phyloP scores from a whole-genome alignment of 2,329 filamentous ascomycete species.

The Metarhizium album region DNA sequence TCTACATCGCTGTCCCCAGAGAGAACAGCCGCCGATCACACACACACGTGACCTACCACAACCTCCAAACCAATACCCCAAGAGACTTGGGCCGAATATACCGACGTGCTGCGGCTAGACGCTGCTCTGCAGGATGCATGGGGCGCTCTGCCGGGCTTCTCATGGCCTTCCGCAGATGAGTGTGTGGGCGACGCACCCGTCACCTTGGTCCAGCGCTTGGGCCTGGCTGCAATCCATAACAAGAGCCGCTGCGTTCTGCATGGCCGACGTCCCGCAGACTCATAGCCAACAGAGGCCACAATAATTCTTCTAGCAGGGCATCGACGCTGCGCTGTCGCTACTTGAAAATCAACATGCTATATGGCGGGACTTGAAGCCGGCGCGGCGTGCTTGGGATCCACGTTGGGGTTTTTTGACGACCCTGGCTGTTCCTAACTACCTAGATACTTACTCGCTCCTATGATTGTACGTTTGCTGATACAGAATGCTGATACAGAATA shows the following conservation, averaged over 20 bases:
- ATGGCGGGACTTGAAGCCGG: conserved; percentile 38
- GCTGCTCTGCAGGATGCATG: conserved; percentile 33
- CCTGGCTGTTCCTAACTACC: conserved; percentile 52
- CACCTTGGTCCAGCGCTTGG: conserved; percentile 42
- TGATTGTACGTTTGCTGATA: conserved; percentile 45
- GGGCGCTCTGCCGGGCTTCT: conserved; percentile 33
- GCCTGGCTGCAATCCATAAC: conserved; percentile 39
- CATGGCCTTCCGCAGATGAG: conserved; percentile 36
- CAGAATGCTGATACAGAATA: no score
- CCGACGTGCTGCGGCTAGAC: conserved; percentile 39
- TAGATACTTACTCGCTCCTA: conserved; percentile 51
- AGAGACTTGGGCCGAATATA: conserved; percentile 38
- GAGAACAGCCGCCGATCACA: conserved; percentile 47
- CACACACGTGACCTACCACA: conserved; percentile 46
- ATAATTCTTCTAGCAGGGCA: conserved; percentile 39
- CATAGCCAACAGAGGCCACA: conserved; percentile 31
- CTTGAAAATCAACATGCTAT: conserved; percentile 37
- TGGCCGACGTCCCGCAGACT: conserved; percentile 39
- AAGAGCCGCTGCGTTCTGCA: conserved; percentile 47
- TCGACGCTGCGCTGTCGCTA: conserved; percentile 37
- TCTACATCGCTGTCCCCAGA: conserved; percentile 42
- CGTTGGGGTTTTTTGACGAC: conserved; percentile 48
- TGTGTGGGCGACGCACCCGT: conserved; percentile 35
- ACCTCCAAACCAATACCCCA: conserved; percentile 38
- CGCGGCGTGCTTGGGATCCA: conserved; percentile 39